Evolutionary conservation across 768 basidiomycete genomes (phyloP).

Genomic region (Phylloporus sp.): DNA sequence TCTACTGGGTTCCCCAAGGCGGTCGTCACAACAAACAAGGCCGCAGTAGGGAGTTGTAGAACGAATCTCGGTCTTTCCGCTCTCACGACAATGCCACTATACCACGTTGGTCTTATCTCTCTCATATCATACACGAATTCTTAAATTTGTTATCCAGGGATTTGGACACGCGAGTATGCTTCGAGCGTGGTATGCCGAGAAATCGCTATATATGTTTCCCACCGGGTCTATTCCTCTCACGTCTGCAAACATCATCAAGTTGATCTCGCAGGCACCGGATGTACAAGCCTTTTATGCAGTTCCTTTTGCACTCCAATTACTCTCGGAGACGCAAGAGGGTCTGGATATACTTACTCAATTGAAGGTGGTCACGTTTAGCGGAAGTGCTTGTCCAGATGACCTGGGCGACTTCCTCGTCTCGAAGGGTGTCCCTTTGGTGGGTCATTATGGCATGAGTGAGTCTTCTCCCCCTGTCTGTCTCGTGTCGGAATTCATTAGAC

Average conservation of each 20-base stretch:
- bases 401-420: conserved; percentile 48
- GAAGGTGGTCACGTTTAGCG: conserved; percentile 48
- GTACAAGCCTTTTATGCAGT: conserved; percentile 35
- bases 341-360: conserved; percentile 38
- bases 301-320: conserved; percentile 39
- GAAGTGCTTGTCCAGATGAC: conserved; percentile 51
- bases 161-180: conserved; percentile 30
- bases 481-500: not conserved
- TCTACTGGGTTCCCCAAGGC: conserved; percentile 49
- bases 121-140: not conserved
- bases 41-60: conserved; percentile 33
- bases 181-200: conserved; percentile 41
- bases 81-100: conserved; percentile 30
- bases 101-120: conserved; percentile 24
- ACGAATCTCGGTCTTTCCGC: conserved; percentile 25
- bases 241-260: conserved; percentile 37
- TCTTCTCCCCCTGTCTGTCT: not conserved
- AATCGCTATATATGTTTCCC: conserved; percentile 43
- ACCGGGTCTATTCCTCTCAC: conserved; percentile 43
- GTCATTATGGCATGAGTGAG: conserved; percentile 48
- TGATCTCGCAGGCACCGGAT: conserved; percentile 34
- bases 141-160: conserved; percentile 8
- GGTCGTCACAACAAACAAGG: conserved; percentile 36
- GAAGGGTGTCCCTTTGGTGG: conserved; percentile 46
- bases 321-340: conserved; percentile 48